Evolutionary conservation across 1,284 basidiomycete species (phyloP).

Genomic region (Naganishia sp.): DNA sequence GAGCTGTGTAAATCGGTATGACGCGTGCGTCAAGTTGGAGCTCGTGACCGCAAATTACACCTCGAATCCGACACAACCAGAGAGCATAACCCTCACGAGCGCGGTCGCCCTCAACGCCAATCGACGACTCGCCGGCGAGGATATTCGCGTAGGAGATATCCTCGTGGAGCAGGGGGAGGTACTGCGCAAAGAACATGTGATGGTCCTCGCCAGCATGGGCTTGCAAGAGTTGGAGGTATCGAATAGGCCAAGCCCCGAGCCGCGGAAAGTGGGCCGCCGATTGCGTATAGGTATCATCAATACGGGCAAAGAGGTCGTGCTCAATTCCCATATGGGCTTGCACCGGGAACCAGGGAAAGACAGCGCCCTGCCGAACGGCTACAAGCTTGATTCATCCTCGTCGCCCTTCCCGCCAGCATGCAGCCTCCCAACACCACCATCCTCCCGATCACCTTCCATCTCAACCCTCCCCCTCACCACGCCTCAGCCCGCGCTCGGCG

Average conservation of each 20-base stretch:
- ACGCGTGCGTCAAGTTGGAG: conserved; percentile 28
- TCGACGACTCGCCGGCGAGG: conserved; percentile 28
- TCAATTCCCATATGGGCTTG: background rate
- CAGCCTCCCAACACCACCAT: too few species aligned
- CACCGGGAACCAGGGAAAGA: background rate
- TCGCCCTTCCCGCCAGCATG: too few species aligned
- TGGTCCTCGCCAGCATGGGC: conserved; percentile 29
- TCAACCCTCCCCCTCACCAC: background rate
- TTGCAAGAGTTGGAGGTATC: conserved; percentile 1
- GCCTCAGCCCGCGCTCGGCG: background rate
- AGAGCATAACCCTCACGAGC: conserved; percentile 14
- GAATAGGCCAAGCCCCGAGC: background rate
- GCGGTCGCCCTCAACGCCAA: conserved; percentile 17
- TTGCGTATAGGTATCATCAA: conserved; percentile 26
- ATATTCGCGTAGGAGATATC: conserved; percentile 15
- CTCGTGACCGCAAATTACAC: conserved; percentile 1
- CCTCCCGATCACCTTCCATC: background rate
- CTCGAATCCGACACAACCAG: background rate
- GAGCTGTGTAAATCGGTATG: background rate
- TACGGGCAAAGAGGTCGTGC: conserved; percentile 31
- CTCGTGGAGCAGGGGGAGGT: conserved; percentile 9
- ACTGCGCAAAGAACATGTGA: conserved; percentile 25
- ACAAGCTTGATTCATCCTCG: too few species aligned
- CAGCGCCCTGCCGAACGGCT: background rate
- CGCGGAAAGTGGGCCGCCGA: background rate